Conservation (phyloP, 2,329 filamentous ascomycete species). For the Magnaporthiopsis rhizophila region DNA sequence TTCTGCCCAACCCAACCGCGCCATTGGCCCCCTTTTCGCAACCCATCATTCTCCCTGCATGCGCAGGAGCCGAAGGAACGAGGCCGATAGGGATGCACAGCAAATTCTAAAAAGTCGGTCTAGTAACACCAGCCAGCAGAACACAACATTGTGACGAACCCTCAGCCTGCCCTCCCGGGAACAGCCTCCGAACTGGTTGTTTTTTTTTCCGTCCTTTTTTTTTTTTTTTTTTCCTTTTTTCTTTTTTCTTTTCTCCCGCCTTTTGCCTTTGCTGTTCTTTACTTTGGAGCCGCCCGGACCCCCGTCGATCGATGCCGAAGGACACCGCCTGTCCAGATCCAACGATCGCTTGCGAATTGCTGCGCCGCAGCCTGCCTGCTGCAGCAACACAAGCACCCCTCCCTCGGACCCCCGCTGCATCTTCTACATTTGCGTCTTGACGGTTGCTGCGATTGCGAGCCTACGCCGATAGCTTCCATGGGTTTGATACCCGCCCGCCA, state of each 20-base stretch:
- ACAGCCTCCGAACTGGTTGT: neutral
- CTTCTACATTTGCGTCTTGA: neutral
- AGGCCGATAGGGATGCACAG: constrained; percentile 3
- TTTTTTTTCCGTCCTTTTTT: neutral
- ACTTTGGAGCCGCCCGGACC: neutral
- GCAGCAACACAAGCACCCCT: neutral
- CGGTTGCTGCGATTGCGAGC: constrained; percentile 2
- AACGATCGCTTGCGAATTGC: neutral
- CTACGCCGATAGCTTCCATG: constrained; percentile 38
- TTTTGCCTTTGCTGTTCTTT: neutral
- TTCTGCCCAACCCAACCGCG: constrained; percentile 7
- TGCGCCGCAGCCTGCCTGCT: neutral
- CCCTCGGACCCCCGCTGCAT: neutral
- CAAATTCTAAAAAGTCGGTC: neutral
- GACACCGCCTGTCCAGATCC: neutral
- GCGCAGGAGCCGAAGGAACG: constrained; percentile 11
- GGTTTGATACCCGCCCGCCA: constrained; percentile 34
- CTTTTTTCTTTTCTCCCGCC: too few relatives aligned
- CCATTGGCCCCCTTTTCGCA: constrained; percentile 13
- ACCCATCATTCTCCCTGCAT: constrained; percentile 11
- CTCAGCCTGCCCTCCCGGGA: neutral
- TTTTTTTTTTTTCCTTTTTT: too few relatives aligned
- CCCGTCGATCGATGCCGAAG: neutral
- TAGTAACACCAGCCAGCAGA: neutral
- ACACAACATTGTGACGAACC: neutral